Evolutionary conservation across 2,329 filamentous ascomycete species (phyloP).

Genomic region (Seiridium unicorne): DNA sequence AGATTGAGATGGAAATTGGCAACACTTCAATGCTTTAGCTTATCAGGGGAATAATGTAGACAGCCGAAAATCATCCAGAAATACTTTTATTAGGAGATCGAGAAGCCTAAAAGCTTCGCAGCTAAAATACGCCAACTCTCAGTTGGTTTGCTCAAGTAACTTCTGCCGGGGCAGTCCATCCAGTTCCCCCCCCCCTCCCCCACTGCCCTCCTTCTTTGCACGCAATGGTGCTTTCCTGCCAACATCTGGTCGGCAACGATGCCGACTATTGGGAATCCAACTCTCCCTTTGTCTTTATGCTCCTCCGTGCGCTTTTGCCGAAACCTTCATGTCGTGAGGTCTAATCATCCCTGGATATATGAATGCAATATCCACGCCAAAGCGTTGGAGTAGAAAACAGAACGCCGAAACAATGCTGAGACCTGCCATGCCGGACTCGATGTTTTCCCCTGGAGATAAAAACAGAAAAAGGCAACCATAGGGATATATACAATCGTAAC

Average conservation of each 20-base stretch:
- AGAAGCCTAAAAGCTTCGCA: constrained; percentile 4
- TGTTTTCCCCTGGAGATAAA: constrained; percentile 23
- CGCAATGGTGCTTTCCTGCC: neutral
- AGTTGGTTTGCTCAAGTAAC: neutral
- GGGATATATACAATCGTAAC: constrained; percentile 26
- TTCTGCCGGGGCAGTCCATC: neutral
- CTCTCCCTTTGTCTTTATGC: neutral
- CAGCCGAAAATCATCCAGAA: neutral
- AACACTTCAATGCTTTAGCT: too few relatives aligned
- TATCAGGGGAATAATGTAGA: neutral
- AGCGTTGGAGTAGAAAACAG: neutral
- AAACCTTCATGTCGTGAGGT: neutral
- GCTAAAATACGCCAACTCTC: neutral
- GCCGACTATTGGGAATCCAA: neutral
- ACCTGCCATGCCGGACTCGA: constrained; percentile 20
- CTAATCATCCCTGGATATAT: neutral
- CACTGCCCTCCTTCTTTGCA: neutral
- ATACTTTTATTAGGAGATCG: neutral
- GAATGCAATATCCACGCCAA: neutral
- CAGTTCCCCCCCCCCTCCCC: neutral
- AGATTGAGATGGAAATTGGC: too few relatives aligned
- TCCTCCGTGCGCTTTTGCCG: neutral
- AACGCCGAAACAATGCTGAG: constrained; percentile 29
- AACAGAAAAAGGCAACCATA: neutral
- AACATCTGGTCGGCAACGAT: too few relatives aligned